Percentiles rank a stretch among this genome's conserved stretches.
These are phyloP conservation scores for Cystobasidium slooffiae DNA, from an alignment of 1,284 basidiomycete species.

Conservation along the genomic window DNA sequence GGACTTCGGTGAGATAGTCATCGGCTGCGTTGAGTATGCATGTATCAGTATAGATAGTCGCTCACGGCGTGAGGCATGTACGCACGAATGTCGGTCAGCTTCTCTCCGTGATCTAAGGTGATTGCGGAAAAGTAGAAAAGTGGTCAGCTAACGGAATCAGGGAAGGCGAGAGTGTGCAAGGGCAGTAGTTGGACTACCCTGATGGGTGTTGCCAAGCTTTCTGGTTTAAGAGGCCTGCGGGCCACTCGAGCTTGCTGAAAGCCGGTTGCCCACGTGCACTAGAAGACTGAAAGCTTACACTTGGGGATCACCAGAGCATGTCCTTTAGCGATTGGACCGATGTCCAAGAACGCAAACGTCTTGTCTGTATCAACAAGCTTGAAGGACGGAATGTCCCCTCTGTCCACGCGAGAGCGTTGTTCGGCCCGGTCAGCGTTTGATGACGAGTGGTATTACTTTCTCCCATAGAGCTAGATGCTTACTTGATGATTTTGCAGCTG, in stretches of 20 bases:
- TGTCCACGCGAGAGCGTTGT: conserved; percentile 50
- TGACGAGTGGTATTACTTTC: neutral
- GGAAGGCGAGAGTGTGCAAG: neutral
- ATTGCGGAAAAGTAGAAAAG: neutral
- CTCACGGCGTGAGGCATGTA: neutral
- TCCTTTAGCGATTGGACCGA: conserved; percentile 58
- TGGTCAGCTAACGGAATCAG: neutral
- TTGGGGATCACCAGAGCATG: conserved; percentile 60
- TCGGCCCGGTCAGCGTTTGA: conserved; percentile 39
- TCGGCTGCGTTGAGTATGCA: conserved; percentile 8
- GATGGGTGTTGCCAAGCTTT: neutral
- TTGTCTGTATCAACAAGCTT: conserved; percentile 59
- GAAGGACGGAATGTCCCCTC: conserved; percentile 56
- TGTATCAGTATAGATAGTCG: neutral
- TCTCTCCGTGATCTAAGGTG: conserved; percentile 33
- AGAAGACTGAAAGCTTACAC: conserved; percentile 44
- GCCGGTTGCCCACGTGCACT: neutral
- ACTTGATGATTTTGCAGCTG: conserved; percentile 59
- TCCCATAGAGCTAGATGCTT: conserved; percentile 46
- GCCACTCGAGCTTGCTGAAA: neutral
- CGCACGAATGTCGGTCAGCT: conserved; percentile 40
- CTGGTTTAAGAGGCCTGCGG: neutral
- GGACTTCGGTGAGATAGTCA: conserved; percentile 23
- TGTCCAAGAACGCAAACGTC: conserved; percentile 56
- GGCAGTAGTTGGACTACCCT: neutral